Evolutionary conservation across 257 asterid genomes (phyloP), one percentile per base, ranked within the genome.

Genomic region (Cinchona pubescens): DNA sequence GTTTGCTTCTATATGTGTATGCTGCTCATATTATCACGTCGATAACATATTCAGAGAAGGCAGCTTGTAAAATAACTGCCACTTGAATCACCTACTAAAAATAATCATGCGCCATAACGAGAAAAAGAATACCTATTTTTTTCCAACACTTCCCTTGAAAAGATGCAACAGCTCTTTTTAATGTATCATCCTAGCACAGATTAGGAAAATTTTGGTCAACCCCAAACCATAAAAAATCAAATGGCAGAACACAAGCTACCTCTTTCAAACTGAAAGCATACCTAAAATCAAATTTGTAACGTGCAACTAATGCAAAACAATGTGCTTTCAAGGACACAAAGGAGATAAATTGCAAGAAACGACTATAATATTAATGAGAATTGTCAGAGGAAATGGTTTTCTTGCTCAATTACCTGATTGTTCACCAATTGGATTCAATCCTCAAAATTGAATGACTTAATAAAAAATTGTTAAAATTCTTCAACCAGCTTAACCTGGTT

Each of bases 121-220:
- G 43, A 29, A 75, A 71, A 84, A 67, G 59, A 53, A 71, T 88
- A 95, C 99, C 99, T 84, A 95, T 92, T 93, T 91, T 95, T 87
- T 92, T 95, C 99, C 99, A 95, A 72, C 87, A 85, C 85, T 92
- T 95, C 85, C 99, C 99, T 81, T 84, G 87, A 84, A 73, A 92
- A 75, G 86, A 82, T 38, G 88, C 85, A 81, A 95, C 99, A 64
- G 98, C 99, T 76, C 80, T 85, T 82, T 85, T 86, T 71, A 95
- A 71, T 53, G 97, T 91, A 81, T 87, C 92, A 75, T 95, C 99
- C 99, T 95, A 79, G 73, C 67, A 74, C 76, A 83, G 82, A 64
- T 32, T 46, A 43, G 23, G 8, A 59, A 45, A 69, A 77, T 3
- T 30, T 38, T 9, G 34, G 38, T 27, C 49, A 66, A 75, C 29